A percentile compares a stretch with the other conserved stretches of the same genome.
phyloP scores from a whole-genome alignment of 345 rosid genomes.

The Raphanus sativus region DNA sequence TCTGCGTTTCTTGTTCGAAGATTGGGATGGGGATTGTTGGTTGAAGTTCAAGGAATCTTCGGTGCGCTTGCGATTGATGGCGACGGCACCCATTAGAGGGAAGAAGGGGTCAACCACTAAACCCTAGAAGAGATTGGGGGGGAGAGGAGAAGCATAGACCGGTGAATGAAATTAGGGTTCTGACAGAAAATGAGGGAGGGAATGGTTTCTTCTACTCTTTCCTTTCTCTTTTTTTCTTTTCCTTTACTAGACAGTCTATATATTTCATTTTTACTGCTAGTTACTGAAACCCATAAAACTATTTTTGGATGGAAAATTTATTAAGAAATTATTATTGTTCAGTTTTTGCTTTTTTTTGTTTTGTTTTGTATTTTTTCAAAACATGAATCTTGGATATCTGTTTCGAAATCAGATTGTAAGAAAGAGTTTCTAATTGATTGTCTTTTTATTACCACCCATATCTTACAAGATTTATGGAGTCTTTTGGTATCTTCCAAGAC shows the following conservation, averaged over 20 bases:
- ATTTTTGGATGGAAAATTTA: neutral
- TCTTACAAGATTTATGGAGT: too few relatives aligned
- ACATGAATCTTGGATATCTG: neutral
- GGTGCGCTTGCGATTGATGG: conserved; percentile 62
- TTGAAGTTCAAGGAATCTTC: conserved; percentile 45
- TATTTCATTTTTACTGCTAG: neutral
- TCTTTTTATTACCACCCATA: too few relatives aligned
- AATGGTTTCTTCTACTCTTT: neutral
- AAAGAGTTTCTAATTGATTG: conserved; percentile 28
- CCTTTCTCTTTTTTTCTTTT: neutral
- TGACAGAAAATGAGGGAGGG: neutral
- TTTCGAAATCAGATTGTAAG: neutral
- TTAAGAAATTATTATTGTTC: too few relatives aligned
- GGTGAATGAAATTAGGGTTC: conserved; percentile 36
- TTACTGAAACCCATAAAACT: neutral
- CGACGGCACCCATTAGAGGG: conserved; percentile 61
- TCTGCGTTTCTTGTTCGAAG: conserved; percentile 66
- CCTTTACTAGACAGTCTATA: too few relatives aligned
- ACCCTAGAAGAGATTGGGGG: conserved; percentile 34
- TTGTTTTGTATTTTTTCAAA: neutral
- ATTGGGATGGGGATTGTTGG: conserved; percentile 25
- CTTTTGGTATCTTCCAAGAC: too few relatives aligned
- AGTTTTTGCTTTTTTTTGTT: neutral
- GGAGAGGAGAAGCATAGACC: conserved; percentile 8
- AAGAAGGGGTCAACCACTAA: neutral